Base-by-base conservation (phyloP, 257 asterid genomes). In the Haberlea rhodopensis region DNA sequence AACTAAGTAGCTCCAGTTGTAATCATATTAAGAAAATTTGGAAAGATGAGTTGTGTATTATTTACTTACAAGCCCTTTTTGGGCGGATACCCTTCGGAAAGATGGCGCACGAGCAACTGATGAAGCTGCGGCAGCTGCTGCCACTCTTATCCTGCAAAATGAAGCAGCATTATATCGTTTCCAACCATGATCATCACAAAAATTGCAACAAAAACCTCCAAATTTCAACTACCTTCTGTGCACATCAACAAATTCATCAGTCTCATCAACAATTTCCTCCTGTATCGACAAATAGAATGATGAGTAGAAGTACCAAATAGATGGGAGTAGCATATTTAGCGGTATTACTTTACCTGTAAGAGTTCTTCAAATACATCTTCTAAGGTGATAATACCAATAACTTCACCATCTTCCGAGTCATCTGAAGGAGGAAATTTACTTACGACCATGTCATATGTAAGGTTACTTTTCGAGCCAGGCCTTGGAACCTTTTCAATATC, bases 361-460 rank as follows among this genome's bases (percentile, higher is more conserved):
- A 90, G 96, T 67, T 90, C 97, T 88, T 90, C 97, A 72, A 90
- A 88, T 68, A 90, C 96, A 69, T 90, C 97, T 80, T 90, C 97
- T 66, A 90, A 76, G 65, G 97, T 90, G 74, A 90, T 90, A 65
- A 90, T 86, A 64, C 97, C 97, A 32, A 88, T 80, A 57, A 88
- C 97, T 75, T 86, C 95, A 63, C 85, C 86, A 63, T 90, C 89
- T 66, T 90, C 96, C 31, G 81, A 59, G 56, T 84, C 92, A 37
- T 88, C 95, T n/a, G 77, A 66, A 37, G 81, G 75, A 66, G 71
- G 71, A 73, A 61, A 34, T 31, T 73, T 77, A 18, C 73, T 73
- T 20, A 62, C 53, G 58, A 66, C 77, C 32, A 74, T 57, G 28
- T 88, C 95, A 64, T 64, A 62, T 7, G 73, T 20, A 34, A 70